These are phyloP conservation scores for Skeletonema potamos DNA, from an alignment of 108 stramenopile species.

Conservation along the genomic window DNA sequence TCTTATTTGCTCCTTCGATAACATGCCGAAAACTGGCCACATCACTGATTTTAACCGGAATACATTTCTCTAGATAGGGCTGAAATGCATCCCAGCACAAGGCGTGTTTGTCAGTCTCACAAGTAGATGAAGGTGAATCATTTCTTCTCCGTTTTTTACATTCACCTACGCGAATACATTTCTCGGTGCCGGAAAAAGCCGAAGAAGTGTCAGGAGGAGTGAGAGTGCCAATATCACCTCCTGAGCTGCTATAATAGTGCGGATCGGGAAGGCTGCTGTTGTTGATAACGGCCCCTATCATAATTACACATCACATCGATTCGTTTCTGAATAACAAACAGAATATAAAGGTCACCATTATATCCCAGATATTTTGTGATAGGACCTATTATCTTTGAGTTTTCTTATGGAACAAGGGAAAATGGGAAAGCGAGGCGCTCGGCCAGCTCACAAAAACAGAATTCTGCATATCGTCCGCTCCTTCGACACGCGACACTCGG, in stretches of 20 bases:
- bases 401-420: no score
- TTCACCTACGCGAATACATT: background rate
- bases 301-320: no score
- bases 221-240: background rate
- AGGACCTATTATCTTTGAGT: no score
- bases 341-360: no score
- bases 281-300: background rate
- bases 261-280: background rate
- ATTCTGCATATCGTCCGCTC: no score
- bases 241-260: background rate
- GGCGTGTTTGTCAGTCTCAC: background rate
- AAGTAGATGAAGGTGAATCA: background rate
- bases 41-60: constrained; percentile 30
- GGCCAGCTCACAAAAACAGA: no score
- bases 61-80: constrained; percentile 24
- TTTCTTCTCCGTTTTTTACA: background rate
- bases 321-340: no score
- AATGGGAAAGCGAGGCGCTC: no score
- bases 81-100: constrained; percentile 26
- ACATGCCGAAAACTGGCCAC: constrained; percentile 14
- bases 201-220: background rate
- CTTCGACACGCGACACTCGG: no score
- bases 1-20: background rate
- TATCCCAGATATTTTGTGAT: no score
- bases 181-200: no score